A percentile compares a stretch with the other conserved stretches of the same genome.
Conservation (phyloP, 192 early-diverging fungal species). For the Coemansia sp. region DNA sequence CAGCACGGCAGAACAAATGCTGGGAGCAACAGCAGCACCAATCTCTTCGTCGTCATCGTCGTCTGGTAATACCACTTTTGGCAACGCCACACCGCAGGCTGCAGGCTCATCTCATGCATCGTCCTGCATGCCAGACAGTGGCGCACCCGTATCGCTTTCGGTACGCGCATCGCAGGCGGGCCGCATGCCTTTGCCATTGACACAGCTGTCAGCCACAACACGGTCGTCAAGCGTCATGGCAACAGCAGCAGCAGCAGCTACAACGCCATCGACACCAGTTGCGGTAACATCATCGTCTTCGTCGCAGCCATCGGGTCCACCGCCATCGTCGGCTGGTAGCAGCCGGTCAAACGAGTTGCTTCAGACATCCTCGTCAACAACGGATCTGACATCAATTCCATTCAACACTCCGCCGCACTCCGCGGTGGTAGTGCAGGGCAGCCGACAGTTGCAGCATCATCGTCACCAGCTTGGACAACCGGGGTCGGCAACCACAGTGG, state of each 20-base stretch:
- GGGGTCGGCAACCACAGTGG: not conserved
- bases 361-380: constrained; percentile 17
- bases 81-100: constrained; percentile 15
- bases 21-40: not conserved
- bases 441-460: constrained; percentile 11
- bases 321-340: not conserved
- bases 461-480: not conserved
- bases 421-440: not conserved
- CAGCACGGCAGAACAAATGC: not conserved
- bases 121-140: constrained; percentile 11
- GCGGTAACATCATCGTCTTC: constrained; percentile 15
- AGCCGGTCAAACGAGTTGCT: not conserved
- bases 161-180: constrained; percentile 30
- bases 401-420: constrained; percentile 8
- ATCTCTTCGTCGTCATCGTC: constrained; percentile 8
- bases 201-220: constrained; percentile 13
- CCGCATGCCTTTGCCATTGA: constrained; percentile 28
- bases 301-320: constrained; percentile 30
- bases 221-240: constrained; percentile 1
- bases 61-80: not conserved
- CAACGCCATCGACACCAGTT: constrained; percentile 11
- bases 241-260: not conserved
- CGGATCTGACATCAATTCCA: constrained; percentile 37
- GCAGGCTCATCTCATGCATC: constrained; percentile 13
- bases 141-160: constrained; percentile 22